These are phyloP conservation scores for Solanum hybrid DNA, from an alignment of 305 asterid genomes.

Conservation along the genomic window DNA sequence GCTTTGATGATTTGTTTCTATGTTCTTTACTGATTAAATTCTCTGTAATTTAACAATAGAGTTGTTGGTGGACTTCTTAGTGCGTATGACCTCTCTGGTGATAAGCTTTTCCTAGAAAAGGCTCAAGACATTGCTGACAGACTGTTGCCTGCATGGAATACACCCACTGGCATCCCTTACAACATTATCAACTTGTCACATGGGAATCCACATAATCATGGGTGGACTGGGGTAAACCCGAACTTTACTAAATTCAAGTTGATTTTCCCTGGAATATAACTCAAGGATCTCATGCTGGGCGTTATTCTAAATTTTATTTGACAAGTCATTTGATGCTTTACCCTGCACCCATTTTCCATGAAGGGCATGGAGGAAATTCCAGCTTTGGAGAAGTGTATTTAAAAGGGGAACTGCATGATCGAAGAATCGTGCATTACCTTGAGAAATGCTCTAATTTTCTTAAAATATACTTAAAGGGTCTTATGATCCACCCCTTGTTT, in stretches of 20 bases:
- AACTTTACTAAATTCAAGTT: neutral
- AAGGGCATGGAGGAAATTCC: neutral
- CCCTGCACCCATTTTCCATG: neutral
- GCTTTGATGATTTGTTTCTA: neutral
- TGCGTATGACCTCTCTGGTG: slow-evolving; percentile 90
- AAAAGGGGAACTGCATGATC: neutral
- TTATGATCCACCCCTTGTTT: neutral
- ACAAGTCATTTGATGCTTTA: neutral
- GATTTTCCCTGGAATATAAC: neutral
- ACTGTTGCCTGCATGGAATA: slow-evolving; percentile 92
- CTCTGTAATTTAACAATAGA: slow-evolving; percentile 40
- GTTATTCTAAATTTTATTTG: neutral
- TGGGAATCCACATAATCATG: slow-evolving; percentile 91
- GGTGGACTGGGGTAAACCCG: slow-evolving; percentile 92
- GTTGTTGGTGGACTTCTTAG: slow-evolving; percentile 99
- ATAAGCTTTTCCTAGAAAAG: slow-evolving; percentile 79
- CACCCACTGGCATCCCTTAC: slow-evolving; percentile 86
- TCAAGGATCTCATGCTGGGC: neutral
- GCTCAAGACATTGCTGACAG: slow-evolving; percentile 90
- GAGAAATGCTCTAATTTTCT: neutral
- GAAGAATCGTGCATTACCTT: neutral
- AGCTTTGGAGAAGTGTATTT: neutral
- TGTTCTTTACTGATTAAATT: slow-evolving; percentile 7
- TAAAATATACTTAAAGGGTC: neutral
- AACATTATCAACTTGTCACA: slow-evolving; percentile 73